Conservation (phyloP, 495 filamentous ascomycete species). For the Aspergillus sclerotioniger region DNA sequence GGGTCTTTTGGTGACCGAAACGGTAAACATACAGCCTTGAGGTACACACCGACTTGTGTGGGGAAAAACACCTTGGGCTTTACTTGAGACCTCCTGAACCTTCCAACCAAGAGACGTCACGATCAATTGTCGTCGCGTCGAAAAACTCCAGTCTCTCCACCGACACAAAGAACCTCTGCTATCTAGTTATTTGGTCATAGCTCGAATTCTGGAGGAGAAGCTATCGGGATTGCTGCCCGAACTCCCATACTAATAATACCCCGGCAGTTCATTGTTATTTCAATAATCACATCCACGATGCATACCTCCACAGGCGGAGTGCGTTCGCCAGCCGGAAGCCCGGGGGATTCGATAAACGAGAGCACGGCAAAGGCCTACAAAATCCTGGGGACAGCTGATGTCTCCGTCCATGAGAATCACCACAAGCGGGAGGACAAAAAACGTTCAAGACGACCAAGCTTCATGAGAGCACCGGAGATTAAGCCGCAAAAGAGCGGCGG, state of each 20-base stretch:
- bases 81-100: neutral
- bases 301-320: slow-evolving; percentile 16
- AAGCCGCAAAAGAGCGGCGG: slow-evolving; percentile 21
- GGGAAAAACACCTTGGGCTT: slow-evolving; percentile 5
- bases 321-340: slow-evolving; percentile 17
- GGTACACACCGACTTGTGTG: slow-evolving; percentile 10
- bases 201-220: neutral
- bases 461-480: slow-evolving; percentile 30
- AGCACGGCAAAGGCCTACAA: slow-evolving; percentile 37
- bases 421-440: slow-evolving; percentile 21
- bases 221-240: neutral
- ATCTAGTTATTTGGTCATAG: neutral
- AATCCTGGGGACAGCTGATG: slow-evolving; percentile 36
- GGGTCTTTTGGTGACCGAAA: slow-evolving; percentile 2
- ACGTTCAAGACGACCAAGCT: slow-evolving; percentile 27
- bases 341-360: slow-evolving; percentile 20
- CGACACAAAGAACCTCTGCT: neutral
- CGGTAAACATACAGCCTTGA: neutral
- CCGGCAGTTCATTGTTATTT: slow-evolving; percentile 20
- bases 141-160: neutral
- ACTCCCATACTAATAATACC: slow-evolving; percentile 9
- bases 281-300: too few relatives aligned
- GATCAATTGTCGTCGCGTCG: neutral
- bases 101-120: neutral
- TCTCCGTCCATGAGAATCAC: slow-evolving; percentile 26